Percentiles rank a stretch among this genome's conserved stretches.
phyloP scores from a whole-genome alignment of 2,329 filamentous ascomycete species.

The Alternaria brassicae region DNA sequence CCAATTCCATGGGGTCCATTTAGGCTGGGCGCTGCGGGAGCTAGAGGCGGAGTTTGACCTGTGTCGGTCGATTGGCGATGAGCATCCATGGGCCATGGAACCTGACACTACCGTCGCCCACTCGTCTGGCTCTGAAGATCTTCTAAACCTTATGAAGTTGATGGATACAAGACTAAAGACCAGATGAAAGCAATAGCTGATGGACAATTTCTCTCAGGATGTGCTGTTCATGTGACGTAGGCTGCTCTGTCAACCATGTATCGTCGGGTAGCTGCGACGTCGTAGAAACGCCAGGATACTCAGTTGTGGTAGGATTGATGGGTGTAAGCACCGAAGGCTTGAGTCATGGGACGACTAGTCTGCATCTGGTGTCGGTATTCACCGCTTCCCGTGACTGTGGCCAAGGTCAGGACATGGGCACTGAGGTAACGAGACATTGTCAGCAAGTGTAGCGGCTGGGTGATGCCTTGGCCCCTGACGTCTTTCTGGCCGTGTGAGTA shows the following conservation, averaged over 20 bases:
- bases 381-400: slow-evolving; percentile 10
- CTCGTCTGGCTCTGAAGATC: background rate
- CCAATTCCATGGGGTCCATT: slow-evolving; percentile 32
- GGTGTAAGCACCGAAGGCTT: background rate
- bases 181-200: background rate
- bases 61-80: too few relatives aligned
- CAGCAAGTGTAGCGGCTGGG: background rate
- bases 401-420: background rate
- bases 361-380: slow-evolving; percentile 1
- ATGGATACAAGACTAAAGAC: background rate
- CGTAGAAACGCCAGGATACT: background rate
- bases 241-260: background rate
- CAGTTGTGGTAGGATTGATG: background rate
- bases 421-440: background rate
- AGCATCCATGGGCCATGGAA: too few relatives aligned
- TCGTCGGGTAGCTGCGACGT: background rate
- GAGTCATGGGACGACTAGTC: slow-evolving; percentile 3
- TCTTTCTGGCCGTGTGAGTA: background rate
- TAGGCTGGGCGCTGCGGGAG: slow-evolving; percentile 28
- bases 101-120: background rate
- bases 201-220: background rate
- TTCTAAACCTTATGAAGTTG: background rate
- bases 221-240: background rate
- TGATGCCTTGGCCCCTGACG: background rate
- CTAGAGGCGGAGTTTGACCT: too few relatives aligned